Evolutionary conservation across 2,329 filamentous ascomycete genomes (phyloP), one percentile per base, ranked within the genome.

Genomic region (Parafenestella ontariensis): DNA sequence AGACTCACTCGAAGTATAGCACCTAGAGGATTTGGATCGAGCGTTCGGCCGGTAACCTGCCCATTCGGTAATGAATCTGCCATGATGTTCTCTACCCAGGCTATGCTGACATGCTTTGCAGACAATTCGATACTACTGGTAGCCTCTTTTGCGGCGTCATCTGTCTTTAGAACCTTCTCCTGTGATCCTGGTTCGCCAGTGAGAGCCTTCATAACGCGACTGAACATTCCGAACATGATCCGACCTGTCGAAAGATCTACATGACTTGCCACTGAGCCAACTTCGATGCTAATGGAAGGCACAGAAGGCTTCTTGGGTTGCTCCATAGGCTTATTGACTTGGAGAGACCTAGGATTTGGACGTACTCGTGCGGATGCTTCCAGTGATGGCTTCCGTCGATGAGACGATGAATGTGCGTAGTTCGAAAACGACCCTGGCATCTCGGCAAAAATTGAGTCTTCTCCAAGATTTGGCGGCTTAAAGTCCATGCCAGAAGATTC

Each of bases 341-440:
- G 49, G 11, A 18, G 5, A 6, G 51, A 18, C 24, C 56, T 68
- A 7, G 56, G 24, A 15, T 43, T 52, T 10, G 61, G 46, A 31
- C 61, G 65, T 31, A 41, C 62, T 29, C 65, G 65, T 21, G 59
- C 44, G 8, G 63, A 63, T 24, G 65, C 66, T 24, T 68, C 66
- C 45, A 64, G 36, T 1, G 68, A 66, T 40, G 50, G 49, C 47
- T 65, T 68, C 13, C 62, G 66, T 42, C 70, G 67, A 10, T 71
- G 61, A 9, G 73, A 70, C 6, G 74, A 76, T 24, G 76, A 70
- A 37, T 80, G 75, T 2, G 79, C 79, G 59, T 82, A 81, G 21
- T 75, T 72, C 0, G 80, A 82, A 59, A 82, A 82, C 0, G 79
- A 75, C 0, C 80, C 80, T 17, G 80, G 80, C 67, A 80, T 76